Conservation (phyloP, 805 yeast species). For the Candida wancherniae region DNA sequence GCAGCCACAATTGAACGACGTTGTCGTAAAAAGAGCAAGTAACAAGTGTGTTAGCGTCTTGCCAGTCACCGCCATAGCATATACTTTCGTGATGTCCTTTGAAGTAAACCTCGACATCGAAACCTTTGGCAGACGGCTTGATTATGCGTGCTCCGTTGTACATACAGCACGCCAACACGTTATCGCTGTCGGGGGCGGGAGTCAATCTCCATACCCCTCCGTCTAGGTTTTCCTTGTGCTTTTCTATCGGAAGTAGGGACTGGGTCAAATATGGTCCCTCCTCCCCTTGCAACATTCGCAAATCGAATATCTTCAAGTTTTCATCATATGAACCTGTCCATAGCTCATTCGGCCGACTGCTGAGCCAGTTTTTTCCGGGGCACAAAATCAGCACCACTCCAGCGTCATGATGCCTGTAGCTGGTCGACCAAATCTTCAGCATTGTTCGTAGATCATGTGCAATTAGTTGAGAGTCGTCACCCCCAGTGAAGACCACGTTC, state of each 20-base stretch:
- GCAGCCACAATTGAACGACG: conserved; percentile 71
- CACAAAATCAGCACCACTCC: conserved; percentile 82
- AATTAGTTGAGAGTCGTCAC: conserved; percentile 76
- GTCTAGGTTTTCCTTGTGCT: conserved; percentile 50
- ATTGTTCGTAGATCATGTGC: conserved; percentile 63
- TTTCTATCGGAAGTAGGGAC: conserved; percentile 50
- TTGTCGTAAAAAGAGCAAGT: conserved; percentile 93
- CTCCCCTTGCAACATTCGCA: conserved; percentile 46
- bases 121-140: conserved; percentile 19
- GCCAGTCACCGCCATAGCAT: conserved; percentile 96
- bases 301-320: conserved; percentile 59
- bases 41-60: conserved; percentile 43
- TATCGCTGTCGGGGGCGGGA: conserved; percentile 49
- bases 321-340: conserved; percentile 96
- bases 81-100: conserved; percentile 80
- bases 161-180: conserved; percentile 84
- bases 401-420: conserved; percentile 69
- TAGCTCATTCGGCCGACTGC: conserved; percentile 40
- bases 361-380: conserved; percentile 39
- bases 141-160: conserved; percentile 86
- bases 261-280: conserved; percentile 31
- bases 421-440: conserved; percentile 32
- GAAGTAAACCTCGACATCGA: conserved; percentile 37
- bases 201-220: conserved; percentile 96
- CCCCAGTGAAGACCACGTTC: conserved; percentile 74